These are phyloP conservation scores for Aspergillus awamori DNA, from an alignment of 2,329 filamentous ascomycete species.

Conservation along the genomic window DNA sequence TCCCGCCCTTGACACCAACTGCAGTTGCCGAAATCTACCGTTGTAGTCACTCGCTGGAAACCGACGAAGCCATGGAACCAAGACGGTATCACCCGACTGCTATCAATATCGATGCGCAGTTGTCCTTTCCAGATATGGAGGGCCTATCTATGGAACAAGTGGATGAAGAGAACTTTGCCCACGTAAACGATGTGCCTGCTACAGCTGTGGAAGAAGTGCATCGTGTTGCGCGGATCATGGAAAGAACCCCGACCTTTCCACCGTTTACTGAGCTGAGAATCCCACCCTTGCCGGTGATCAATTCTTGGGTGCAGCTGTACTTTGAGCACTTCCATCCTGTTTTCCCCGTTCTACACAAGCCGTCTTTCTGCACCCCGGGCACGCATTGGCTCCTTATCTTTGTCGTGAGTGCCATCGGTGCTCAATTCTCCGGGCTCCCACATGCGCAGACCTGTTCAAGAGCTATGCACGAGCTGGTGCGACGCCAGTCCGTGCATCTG, in stretches of 20 bases:
- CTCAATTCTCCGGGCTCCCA: not conserved
- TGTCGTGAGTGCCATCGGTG: not conserved
- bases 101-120: not conserved
- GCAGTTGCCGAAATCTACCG: not conserved
- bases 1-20: not conserved
- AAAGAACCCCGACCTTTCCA: not conserved
- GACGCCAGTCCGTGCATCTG: not conserved
- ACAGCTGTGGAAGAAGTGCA: not conserved
- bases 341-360: not conserved
- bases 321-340: conserved; percentile 5
- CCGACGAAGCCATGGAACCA: conserved; percentile 1
- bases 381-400: conserved; percentile 6
- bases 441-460: conserved; percentile 1
- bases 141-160: not conserved
- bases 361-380: not conserved
- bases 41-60: not conserved
- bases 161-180: conserved; percentile 1
- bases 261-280: not conserved
- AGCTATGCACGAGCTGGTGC: conserved; percentile 2
- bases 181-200: not conserved
- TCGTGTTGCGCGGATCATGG: not conserved
- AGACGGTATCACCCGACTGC: conserved; percentile 1
- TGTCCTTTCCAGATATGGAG: not conserved
- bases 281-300: not conserved
- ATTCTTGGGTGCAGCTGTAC: conserved; percentile 2